phyloP scores from a whole-genome alignment of 345 rosid genomes.

The Eucalyptus erythrocorys region DNA sequence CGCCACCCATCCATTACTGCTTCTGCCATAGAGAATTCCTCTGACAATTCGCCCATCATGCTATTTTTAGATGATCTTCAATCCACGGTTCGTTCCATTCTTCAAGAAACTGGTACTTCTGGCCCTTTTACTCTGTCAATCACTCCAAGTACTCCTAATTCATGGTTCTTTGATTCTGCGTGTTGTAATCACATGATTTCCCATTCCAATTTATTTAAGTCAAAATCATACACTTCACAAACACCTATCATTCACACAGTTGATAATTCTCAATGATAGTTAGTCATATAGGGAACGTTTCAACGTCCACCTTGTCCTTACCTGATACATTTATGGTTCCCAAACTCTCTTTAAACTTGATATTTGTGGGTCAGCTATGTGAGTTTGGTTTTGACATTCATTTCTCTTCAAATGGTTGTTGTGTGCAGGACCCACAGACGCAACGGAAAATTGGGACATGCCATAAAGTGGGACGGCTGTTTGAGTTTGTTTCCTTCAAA shows the following conservation, averaged over 20 bases:
- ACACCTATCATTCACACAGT: not conserved
- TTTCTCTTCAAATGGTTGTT: not conserved
- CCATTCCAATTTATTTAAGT: not conserved
- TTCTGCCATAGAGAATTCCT: not conserved
- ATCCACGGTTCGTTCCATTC: not conserved
- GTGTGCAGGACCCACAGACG: not conserved
- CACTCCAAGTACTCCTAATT: not conserved
- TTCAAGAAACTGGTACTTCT: not conserved
- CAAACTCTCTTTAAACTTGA: not conserved
- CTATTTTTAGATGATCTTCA: too few relatives aligned
- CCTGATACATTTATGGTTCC: not conserved
- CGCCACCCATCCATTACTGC: fast-evolving
- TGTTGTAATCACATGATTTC: not conserved
- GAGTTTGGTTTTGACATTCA: not conserved
- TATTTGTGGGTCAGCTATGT: not conserved
- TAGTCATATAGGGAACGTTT: not conserved
- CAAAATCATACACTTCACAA: too few relatives aligned
- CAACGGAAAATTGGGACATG: not conserved
- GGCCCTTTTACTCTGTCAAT: not conserved
- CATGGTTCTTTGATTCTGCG: not conserved
- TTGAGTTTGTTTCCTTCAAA: too few relatives aligned
- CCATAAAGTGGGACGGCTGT: too few relatives aligned
- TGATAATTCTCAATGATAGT: not conserved
- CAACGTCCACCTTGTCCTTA: not conserved
- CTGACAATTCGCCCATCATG: not conserved